phyloP scores from a whole-genome alignment of 2,329 filamentous ascomycete genomes.

The Aureobasidium zeae region DNA sequence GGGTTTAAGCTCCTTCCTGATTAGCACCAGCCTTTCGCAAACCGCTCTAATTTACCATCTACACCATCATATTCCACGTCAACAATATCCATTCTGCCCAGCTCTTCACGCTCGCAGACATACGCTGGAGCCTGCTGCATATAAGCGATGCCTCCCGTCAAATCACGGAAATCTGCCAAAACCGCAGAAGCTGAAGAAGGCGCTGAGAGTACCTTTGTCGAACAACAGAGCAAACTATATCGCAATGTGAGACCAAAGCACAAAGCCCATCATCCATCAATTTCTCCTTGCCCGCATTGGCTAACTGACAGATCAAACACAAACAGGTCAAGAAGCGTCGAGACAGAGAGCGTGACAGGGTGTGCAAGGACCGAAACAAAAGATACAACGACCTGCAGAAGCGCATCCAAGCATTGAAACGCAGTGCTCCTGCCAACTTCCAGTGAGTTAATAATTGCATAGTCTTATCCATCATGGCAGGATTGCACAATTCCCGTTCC shows the following conservation, averaged over 20 bases:
- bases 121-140: no score
- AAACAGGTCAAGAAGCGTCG: not conserved
- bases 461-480: no score
- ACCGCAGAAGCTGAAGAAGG: not conserved
- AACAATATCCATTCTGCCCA: no score
- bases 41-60: not conserved
- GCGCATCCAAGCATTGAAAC: constrained; percentile 3
- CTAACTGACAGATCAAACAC: not conserved
- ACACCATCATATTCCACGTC: no score
- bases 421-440: not conserved
- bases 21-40: not conserved
- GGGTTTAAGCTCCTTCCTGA: not conserved
- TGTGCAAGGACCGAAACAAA: not conserved
- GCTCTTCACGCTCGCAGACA: no score
- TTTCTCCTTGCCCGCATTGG: not conserved
- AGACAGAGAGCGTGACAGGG: not conserved
- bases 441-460: no score
- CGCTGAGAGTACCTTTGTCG: not conserved
- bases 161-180: not conserved
- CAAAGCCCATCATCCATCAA: not conserved
- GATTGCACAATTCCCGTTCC: no score
- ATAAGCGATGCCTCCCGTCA: constrained; percentile 7
- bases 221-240: not conserved
- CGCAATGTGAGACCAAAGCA: not conserved
- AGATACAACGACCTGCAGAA: not conserved